Evolutionary conservation across 805 yeast genomes (phyloP).

Genomic region (Komagataella populi): DNA sequence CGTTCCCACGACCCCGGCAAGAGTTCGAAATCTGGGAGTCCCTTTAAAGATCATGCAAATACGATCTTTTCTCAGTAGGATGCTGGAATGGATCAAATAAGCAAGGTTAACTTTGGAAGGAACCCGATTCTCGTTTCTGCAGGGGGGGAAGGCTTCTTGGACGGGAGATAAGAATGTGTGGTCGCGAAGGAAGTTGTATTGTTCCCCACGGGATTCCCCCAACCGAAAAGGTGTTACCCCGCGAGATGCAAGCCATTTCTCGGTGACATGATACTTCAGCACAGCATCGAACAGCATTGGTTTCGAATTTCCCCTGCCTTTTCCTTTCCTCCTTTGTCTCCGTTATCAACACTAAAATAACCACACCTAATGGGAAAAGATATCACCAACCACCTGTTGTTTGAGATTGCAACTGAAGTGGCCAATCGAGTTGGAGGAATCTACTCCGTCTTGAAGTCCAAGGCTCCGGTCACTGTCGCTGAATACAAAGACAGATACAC

Average conservation of each 20-base stretch:
- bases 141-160: neutral
- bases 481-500: slow-evolving; percentile 84
- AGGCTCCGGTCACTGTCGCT: slow-evolving; percentile 92
- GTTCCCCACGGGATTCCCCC: slow-evolving; percentile 70
- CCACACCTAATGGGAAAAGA: slow-evolving; percentile 33
- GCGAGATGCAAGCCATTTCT: slow-evolving; percentile 30
- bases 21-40: neutral
- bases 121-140: neutral
- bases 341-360: neutral
- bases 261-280: neutral
- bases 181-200: neutral
- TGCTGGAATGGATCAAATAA: neutral
- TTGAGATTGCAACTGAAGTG: slow-evolving; percentile 94
- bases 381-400: slow-evolving; percentile 73
- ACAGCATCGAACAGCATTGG: neutral
- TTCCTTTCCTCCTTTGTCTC: neutral
- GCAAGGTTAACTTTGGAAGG: neutral
- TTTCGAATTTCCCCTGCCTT: neutral
- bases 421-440: slow-evolving; percentile 98
- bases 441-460: slow-evolving; percentile 90
- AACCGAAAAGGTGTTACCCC: slow-evolving; percentile 73
- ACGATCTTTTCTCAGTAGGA: neutral
- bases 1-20: neutral
- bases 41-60: neutral
- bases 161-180: neutral